These are phyloP conservation scores for Penium margaritaceum DNA, from an alignment of 139 green algal species.

Conservation along the genomic window DNA sequence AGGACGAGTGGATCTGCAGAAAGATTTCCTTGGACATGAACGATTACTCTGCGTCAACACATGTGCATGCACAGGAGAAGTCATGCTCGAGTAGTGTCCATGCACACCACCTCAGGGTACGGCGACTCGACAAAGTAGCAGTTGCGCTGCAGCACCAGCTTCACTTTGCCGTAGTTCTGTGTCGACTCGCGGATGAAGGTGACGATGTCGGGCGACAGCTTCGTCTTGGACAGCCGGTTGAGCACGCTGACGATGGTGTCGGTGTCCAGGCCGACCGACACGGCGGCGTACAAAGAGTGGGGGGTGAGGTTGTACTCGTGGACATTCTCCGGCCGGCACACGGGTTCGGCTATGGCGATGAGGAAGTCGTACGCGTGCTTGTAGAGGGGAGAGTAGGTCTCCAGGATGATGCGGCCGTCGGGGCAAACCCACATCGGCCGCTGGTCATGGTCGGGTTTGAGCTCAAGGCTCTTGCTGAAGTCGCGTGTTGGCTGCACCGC, in stretches of 20 bases:
- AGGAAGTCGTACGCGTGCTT: constrained; percentile 96
- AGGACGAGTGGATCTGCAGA: no score
- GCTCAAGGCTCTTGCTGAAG: constrained; percentile 58
- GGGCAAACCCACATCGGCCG: constrained; percentile 89
- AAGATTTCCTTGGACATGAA: no score
- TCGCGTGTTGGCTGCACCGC: constrained; percentile 51
- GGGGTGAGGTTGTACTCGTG: constrained; percentile 92
- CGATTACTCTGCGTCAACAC: no score
- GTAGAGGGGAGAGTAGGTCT: constrained; percentile 92
- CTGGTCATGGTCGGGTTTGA: constrained; percentile 80
- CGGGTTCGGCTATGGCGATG: constrained; percentile 77
- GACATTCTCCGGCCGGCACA: constrained; percentile 65
- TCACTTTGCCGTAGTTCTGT: constrained; percentile 90
- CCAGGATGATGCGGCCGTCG: constrained; percentile 90
- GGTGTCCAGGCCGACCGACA: constrained; percentile 84
- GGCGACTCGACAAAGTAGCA: constrained; percentile 87
- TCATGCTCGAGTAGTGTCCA: no score
- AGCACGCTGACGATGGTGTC: constrained; percentile 87
- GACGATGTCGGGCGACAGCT: constrained; percentile 32
- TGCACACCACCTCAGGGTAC: no score
- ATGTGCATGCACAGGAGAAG: no score
- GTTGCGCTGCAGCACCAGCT: constrained; percentile 92
- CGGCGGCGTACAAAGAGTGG: constrained; percentile 91
- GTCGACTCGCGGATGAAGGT: constrained; percentile 81
- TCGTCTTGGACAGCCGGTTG: constrained; percentile 62